Percentiles rank a stretch among this genome's conserved stretches.
phyloP scores from a whole-genome alignment of 257 asterid genomes.

The Echium plantagineum region DNA sequence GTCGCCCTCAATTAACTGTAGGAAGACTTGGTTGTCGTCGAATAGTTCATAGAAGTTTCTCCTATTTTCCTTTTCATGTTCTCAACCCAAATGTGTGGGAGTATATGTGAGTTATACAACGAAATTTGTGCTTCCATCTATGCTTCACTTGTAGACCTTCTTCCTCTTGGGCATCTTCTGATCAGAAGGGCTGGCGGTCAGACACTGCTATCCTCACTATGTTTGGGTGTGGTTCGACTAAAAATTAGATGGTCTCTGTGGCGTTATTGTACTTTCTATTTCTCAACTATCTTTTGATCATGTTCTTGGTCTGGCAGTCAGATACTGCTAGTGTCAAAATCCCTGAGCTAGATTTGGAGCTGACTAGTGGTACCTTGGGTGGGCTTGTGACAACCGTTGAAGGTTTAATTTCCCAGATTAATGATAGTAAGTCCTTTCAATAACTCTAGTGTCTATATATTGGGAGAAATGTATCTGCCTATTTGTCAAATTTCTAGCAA shows the following conservation, averaged over 20 bases:
- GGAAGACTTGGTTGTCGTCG: no score
- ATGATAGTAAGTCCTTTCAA: slow-evolving; percentile 56
- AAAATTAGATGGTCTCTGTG: background rate
- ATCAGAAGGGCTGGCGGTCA: no score
- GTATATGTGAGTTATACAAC: no score
- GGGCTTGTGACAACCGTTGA: slow-evolving; percentile 92
- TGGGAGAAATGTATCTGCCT: background rate
- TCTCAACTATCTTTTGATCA: background rate
- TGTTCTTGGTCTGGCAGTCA: slow-evolving; percentile 32
- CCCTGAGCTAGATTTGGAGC: slow-evolving; percentile 86
- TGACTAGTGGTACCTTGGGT: slow-evolving; percentile 80
- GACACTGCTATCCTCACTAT: no score
- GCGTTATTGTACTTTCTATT: background rate
- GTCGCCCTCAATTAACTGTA: no score
- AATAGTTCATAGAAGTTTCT: no score
- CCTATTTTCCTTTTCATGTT: no score
- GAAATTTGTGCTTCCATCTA: no score
- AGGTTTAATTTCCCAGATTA: slow-evolving; percentile 74
- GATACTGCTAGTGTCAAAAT: slow-evolving; percentile 73
- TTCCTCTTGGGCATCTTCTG: no score
- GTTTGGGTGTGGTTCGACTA: background rate
- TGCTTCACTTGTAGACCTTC: no score
- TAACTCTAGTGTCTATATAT: background rate
- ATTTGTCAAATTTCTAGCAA: background rate
- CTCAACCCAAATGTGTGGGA: no score